phyloP scores from a whole-genome alignment of 306 rosid genomes.

The Inga leiocalycina region DNA sequence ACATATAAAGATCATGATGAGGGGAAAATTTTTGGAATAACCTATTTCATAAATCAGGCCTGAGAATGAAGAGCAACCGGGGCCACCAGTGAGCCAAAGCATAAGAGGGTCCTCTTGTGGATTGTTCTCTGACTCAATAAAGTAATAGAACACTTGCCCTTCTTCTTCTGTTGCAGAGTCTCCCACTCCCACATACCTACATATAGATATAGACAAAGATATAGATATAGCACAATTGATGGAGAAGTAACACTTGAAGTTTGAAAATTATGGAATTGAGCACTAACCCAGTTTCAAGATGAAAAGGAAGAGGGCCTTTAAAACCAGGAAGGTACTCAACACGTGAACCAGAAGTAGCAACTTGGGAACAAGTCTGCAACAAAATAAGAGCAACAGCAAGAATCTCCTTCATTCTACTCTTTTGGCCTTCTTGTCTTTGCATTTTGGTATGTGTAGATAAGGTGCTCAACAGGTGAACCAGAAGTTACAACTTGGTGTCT shows the following conservation, averaged over 20 bases:
- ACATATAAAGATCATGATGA: background rate
- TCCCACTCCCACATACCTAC: background rate
- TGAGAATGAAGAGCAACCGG: background rate
- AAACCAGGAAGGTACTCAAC: background rate
- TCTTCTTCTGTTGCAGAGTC: background rate
- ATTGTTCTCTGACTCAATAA: background rate
- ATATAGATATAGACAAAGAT: background rate
- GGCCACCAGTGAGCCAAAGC: slow-evolving; percentile 8
- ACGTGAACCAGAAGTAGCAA: background rate
- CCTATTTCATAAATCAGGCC: background rate
- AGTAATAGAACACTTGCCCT: background rate
- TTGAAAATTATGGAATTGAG: background rate
- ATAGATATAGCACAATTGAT: background rate
- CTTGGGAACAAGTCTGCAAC: background rate
- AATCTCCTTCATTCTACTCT: background rate
- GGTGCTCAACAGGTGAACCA: no score
- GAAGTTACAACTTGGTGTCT: no score
- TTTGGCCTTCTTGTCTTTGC: background rate
- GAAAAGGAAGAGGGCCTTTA: background rate
- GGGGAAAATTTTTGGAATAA: background rate
- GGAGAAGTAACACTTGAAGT: background rate
- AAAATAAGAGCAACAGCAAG: background rate
- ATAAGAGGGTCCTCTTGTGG: background rate
- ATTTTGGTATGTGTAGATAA: background rate
- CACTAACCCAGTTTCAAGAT: background rate